Evolutionary conservation across 1,139 yeast genomes (phyloP).

Genomic region (Protomyces inundatus): DNA sequence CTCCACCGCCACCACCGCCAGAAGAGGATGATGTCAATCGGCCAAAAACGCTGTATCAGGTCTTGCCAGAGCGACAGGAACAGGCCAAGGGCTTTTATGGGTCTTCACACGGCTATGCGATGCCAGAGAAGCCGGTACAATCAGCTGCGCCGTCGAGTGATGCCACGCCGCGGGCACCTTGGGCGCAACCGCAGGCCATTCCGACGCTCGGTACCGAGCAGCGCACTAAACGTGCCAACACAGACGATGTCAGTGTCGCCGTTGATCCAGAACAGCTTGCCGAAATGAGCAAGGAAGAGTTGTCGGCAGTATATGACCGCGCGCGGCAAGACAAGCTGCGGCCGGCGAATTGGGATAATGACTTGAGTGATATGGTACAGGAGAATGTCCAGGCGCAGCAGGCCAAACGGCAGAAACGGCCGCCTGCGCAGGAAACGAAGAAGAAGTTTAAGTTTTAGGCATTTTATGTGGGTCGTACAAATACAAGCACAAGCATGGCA

Average conservation of each 20-base stretch:
- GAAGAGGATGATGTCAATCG: conserved; percentile 14
- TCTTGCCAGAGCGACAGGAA: conserved; percentile 28
- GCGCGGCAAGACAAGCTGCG: conserved; percentile 21
- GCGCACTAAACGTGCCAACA: conserved; percentile 7
- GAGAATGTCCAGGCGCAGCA: conserved; percentile 25
- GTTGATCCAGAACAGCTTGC: conserved; percentile 27
- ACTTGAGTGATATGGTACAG: conserved; percentile 30
- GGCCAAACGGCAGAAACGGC: conserved; percentile 27
- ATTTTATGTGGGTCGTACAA: not conserved
- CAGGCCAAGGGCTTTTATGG: conserved; percentile 29
- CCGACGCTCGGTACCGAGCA: conserved; percentile 14
- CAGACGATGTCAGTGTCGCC: conserved; percentile 26
- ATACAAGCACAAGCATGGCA: too few relatives aligned
- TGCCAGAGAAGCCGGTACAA: conserved; percentile 5
- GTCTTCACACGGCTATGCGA: conserved; percentile 28
- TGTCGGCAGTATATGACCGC: conserved; percentile 22
- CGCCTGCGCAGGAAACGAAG: conserved; percentile 23
- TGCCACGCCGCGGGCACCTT: not conserved
- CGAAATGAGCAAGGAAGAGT: conserved; percentile 20
- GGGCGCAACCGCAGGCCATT: not conserved
- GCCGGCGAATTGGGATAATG: conserved; percentile 26
- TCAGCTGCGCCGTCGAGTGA: not conserved
- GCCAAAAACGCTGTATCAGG: conserved; percentile 26
- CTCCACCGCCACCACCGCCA: conserved; percentile 7
- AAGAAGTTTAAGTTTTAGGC: conserved; percentile 29